Evolutionary conservation across 1,139 yeast species (phyloP), one percentile per base, ranked within the genome.

Genomic region (Yarrowia galli): DNA sequence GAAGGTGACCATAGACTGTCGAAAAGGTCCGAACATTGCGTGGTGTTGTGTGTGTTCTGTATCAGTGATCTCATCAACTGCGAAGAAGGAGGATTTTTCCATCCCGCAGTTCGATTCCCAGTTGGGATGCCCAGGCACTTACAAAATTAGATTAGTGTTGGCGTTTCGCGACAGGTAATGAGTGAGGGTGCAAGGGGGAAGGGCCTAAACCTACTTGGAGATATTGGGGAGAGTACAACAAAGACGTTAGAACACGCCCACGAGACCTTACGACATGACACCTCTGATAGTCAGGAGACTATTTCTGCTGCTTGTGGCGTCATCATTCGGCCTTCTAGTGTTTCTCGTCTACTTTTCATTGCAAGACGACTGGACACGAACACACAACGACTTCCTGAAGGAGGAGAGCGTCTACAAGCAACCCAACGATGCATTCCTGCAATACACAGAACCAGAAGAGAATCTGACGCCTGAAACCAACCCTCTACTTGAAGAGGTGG

Each of bases 1-100:
- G 63, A 88, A 78, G 16, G 85, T 79, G 45, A 86, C 83, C 69
- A 83, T 79, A 16, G 96, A 81, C 38, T 89, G 80, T 80, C 84
- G 89, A 76, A 92, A 92, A 18, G 97, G 88, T 69, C 97, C 97
- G 75, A 91, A 87, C 97, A 91, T 91, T 35, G 53, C 69, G 65
- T 53, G 45, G 7, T 36, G 43, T n/a, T 18, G 42, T 32, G 64
- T 58, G 28, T 20, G 42, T 13, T 15, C 22, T 16, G 18, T 2
- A 6, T 32, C 20, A 20, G 42, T 58, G 64, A 40, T 38, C 46
- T 38, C 46, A n/a, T 35, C 35, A 53, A 38, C 9, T 48, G 22
- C 6, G 35, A 38, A 22, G 16, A 32, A 54, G 18, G 45, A 38
- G 42, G 42, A 38, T 23, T 54, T 54, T 54, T 54, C 48, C 43